Base-by-base conservation (phyloP, 176 grass and related monocot genomes). In the Phoenix roebelenii region DNA sequence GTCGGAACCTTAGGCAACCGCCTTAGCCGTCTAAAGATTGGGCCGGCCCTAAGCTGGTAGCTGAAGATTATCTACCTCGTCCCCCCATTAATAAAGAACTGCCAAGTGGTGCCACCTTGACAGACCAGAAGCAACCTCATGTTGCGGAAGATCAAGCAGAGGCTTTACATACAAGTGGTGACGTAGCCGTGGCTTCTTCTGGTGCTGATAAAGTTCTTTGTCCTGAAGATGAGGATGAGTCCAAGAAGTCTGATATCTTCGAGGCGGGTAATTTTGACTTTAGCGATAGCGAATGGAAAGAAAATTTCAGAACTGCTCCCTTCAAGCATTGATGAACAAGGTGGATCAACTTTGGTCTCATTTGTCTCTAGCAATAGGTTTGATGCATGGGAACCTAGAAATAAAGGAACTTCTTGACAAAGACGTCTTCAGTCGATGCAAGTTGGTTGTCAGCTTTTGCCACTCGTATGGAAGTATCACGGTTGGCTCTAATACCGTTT, bases 221-320 rank as follows among this genome's bases (percentile, higher is more conserved):
- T 50, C 55, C 67, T 26, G 20, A 25, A 25, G 7, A 18, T 51
- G 29, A 20, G 51, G 55, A 70, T 49, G 67, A 58, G 16, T 70
- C 30, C 30, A 26, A 22, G 52, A 71, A 72, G 25, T 49, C 1
- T 22, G 29, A 51, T 57, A 59, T 18, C 16, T 29, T 66, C 16
- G 63, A 32, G 54, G 63, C 15, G 54, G 59, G 58, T 52, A 82
- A 61, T 17, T 19, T 49, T 39, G 59, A 83, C 25, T 52, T 22
- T 60, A 78, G 63, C 53, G 67, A 76, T 53, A 24, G 18, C 35
- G 60, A 81, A 39, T 69, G 65, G 55, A 77, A 80, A 52, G 73
- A 85, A 23, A 59, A 48, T 1, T n/a, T 19, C 60, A 28, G 26
- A 4, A 50, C 44, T 57, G 18, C 67, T 23, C 20, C 19, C 57